These are phyloP conservation scores for Entomophthora muscae DNA, from an alignment of 371 early-diverging fungal species.

Conservation along the genomic window DNA sequence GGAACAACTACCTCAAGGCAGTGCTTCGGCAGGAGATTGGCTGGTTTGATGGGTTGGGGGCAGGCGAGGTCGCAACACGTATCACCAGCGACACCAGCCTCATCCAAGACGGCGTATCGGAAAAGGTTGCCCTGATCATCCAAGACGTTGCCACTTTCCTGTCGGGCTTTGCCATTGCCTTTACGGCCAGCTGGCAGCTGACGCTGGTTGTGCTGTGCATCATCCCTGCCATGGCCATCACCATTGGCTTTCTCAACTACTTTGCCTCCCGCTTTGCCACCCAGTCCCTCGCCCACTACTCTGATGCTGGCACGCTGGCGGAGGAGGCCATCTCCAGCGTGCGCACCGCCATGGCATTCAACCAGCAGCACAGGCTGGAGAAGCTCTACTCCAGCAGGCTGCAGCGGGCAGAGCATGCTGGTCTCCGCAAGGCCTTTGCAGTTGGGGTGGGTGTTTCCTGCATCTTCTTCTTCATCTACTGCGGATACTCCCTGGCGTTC, in stretches of 20 bases:
- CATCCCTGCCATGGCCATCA: constrained; percentile 20
- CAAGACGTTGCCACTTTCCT: constrained; percentile 11
- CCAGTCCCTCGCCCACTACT: constrained; percentile 25
- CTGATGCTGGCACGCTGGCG: constrained; percentile 59
- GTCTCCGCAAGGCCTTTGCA: constrained; percentile 27
- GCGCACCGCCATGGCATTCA: constrained; percentile 70
- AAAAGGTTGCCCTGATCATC: constrained; percentile 11
- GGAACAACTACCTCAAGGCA: constrained; percentile 3
- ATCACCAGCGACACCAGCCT: constrained; percentile 59
- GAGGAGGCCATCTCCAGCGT: constrained; percentile 70
- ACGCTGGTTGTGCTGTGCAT: constrained; percentile 35
- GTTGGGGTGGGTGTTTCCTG: constrained; percentile 39
- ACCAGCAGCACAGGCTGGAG: constrained; percentile 10
- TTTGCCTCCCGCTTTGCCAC: constrained; percentile 27
- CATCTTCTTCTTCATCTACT: constrained; percentile 20
- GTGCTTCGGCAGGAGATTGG: constrained; percentile 3
- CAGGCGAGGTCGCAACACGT: constrained; percentile 62
- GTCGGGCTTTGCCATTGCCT: constrained; percentile 27
- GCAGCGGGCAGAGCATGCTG: constrained; percentile 30
- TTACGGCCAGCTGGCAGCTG: constrained; percentile 44
- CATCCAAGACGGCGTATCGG: constrained; percentile 28
- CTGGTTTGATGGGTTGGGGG: not conserved
- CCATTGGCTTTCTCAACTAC: constrained; percentile 22
- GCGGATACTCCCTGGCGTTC: constrained; percentile 44
- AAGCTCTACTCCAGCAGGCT: constrained; percentile 29